Evolutionary conservation across 805 yeast species (phyloP), one percentile per base, ranked within the genome.

Genomic region (Maudiozyma serrabonitensis): DNA sequence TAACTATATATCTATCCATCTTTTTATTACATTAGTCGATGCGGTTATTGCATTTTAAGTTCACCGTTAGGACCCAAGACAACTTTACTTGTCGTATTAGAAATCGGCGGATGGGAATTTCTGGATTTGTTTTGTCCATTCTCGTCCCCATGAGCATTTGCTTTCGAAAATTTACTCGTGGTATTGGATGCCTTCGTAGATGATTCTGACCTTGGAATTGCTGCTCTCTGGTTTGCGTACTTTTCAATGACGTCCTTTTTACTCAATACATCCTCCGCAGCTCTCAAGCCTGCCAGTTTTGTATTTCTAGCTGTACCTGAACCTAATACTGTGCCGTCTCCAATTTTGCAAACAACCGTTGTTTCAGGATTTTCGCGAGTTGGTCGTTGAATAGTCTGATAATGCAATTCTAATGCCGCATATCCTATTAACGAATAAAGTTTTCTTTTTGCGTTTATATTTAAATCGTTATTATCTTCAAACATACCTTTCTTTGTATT

Each of bases 351-450:
- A 40, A 79, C 76, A 6, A 90, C 93, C 2, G 74, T 67, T 54
- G 76, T 84, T 19, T 57, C 49, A 1, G 79, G 79, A 23, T 59
- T 56, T 3, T 55, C 63, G 19, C 56, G 56, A 12, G 70, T 73
- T 1, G 66, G 60, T 39, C 59, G 67, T 34, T 68, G 61, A 0
- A 70, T 67, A 0, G 77, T 72, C 16, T 71, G 71, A 56, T 88
- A 87, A 25, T 67, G 70, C 1, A 93, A 82, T 35, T 80, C 80
- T 48, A 75, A 68, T 2, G 79, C 72, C 0, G 91, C 89, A 43
- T 82, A 78, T 0, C 97, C 97, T 42, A 91, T 80, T 44, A 84
- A 67, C 0, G 89, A 80, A 56, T 91, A 90, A 12, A 90, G 69
- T 53, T 81, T 82, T 15, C 81, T 78, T 59, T 91, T 90, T 11